A percentile compares a stretch with the other conserved stretches of the same genome.
Evolutionary conservation across 345 rosid genomes (phyloP).

Genomic region (Lenwebbia sp.): DNA sequence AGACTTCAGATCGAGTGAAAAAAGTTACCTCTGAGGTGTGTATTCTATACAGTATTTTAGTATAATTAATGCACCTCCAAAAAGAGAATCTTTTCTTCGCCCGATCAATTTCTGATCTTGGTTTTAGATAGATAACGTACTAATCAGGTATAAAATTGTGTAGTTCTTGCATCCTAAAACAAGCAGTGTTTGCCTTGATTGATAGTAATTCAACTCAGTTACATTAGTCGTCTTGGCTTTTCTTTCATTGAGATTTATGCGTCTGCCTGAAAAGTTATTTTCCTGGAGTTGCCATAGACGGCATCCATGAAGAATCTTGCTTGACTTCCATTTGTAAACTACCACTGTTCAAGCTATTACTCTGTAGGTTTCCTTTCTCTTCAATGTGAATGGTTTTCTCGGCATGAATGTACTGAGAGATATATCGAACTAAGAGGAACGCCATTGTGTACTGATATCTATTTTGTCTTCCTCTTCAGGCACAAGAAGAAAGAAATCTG

Average conservation of each 20-base stretch:
- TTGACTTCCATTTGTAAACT: not conserved
- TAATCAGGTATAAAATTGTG: not conserved
- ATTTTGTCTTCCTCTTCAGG: conserved; percentile 23
- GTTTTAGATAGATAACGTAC: not conserved
- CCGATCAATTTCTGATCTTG: not conserved
- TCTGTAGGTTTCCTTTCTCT: not conserved
- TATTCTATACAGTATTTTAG: not conserved
- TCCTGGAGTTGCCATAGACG: not conserved
- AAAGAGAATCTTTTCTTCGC: not conserved
- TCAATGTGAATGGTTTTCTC: not conserved
- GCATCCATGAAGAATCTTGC: not conserved
- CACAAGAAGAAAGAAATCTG: conserved; percentile 22
- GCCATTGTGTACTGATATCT: not conserved
- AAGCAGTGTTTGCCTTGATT: not conserved
- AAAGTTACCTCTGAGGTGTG: conserved; percentile 33
- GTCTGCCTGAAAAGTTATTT: not conserved
- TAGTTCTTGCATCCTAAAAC: not conserved
- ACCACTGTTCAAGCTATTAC: not conserved
- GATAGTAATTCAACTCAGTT: not conserved
- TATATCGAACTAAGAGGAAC: not conserved
- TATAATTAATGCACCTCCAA: not conserved
- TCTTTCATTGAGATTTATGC: not conserved
- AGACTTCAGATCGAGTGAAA: conserved; percentile 15
- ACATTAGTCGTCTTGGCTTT: not conserved
- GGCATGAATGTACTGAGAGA: not conserved